A percentile compares a stretch with the other conserved stretches of the same genome.
These are phyloP conservation scores for sunflower (Helianthus annuus) DNA, from an alignment of 129 eudicot genomes.

Conservation along the genomic window DNA sequence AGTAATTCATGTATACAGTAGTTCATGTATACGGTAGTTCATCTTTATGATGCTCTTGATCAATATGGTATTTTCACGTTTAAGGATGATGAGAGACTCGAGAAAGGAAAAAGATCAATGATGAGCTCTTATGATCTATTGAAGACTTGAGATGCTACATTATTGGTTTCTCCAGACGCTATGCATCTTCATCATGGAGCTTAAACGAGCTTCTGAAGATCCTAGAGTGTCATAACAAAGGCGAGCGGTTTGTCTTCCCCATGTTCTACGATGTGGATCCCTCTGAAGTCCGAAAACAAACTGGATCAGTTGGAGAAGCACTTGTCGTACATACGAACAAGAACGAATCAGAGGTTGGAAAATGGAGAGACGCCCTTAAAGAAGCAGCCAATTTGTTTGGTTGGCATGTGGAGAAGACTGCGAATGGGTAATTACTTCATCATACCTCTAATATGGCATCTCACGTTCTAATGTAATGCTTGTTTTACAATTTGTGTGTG, in stretches of 20 bases:
- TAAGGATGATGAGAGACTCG: background rate
- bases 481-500: too few relatives aligned
- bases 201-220: background rate
- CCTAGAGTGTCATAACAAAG: background rate
- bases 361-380: background rate
- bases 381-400: background rate
- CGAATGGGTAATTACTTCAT: slow-evolving; percentile 1
- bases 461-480: too few relatives aligned
- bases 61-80: background rate
- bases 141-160: background rate
- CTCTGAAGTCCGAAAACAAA: background rate
- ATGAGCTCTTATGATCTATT: background rate
- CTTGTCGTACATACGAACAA: background rate
- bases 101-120: background rate
- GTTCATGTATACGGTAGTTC: too few relatives aligned
- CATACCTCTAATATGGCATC: too few relatives aligned
- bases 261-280: slow-evolving; percentile 4
- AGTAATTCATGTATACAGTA: too few relatives aligned
- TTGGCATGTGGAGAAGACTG: background rate
- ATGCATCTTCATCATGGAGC: background rate
- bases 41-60: background rate
- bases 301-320: background rate
- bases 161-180: background rate
- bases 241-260: background rate
- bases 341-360: background rate